Percentiles rank a stretch among this genome's conserved stretches.
These are phyloP conservation scores for Neoscytalidium dimidiatum DNA, from an alignment of 2,329 filamentous ascomycete genomes.

Conservation along the genomic window DNA sequence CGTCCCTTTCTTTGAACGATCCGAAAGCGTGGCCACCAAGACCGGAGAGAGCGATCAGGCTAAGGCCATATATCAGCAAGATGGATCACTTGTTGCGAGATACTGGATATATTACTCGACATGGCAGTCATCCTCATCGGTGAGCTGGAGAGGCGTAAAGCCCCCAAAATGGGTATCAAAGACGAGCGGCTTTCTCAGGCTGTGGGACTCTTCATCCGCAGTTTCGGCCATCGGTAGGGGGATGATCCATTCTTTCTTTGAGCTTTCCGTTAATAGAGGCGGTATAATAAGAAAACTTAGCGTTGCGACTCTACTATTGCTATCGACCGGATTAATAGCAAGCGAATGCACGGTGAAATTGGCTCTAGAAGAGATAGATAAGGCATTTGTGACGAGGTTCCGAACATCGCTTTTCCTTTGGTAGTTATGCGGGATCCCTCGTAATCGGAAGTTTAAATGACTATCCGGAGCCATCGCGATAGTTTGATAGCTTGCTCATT, in stretches of 20 bases:
- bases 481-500: not conserved
- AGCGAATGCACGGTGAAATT: not conserved
- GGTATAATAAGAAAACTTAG: not conserved
- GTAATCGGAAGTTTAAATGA: not conserved
- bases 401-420: not conserved
- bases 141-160: constrained; percentile 14
- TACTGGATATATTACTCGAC: not conserved
- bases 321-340: not conserved
- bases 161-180: constrained; percentile 19
- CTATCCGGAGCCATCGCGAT: not conserved
- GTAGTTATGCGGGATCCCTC: not conserved
- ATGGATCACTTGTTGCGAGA: too few species aligned
- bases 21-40: constrained; percentile 33
- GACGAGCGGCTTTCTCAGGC: not conserved
- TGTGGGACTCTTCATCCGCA: not conserved
- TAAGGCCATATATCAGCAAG: not conserved
- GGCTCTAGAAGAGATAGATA: not conserved
- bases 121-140: not conserved
- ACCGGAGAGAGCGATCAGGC: constrained; percentile 23
- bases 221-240: not conserved
- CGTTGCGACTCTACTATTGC: not conserved
- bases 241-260: not conserved
- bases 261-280: not conserved
- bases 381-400: not conserved
- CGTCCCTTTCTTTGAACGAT: constrained; percentile 32